Evolutionary conservation across 2,329 filamentous ascomycete genomes (phyloP), one percentile per base, ranked within the genome.

Genomic region (Fusarium chuoi): DNA sequence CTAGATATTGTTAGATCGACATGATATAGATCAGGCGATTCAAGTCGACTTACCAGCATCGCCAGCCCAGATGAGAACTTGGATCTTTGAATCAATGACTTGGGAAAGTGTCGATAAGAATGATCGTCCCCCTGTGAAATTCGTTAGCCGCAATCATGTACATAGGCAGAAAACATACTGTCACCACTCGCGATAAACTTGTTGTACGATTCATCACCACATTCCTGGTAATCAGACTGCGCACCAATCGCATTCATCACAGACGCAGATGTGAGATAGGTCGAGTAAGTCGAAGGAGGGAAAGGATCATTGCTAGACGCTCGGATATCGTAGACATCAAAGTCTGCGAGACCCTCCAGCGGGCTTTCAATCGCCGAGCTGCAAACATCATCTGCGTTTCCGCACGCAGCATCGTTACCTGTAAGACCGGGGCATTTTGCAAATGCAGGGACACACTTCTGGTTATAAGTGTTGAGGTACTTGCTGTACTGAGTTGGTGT

Each of bases 41-140:
- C n/a, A n/a, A n/a, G n/a, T n/a, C n/a, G n/a, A n/a, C n/a, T n/a
- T 68, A 82, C 81, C 81, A 6, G 88, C 84, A 54, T 89, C 88
- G 24, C 88, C 88, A 0, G 87, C 87, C 87, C 87, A 90, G 52
- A 89, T 79, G 1, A 89, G 75, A 1, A 87, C 84, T 18, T 80
- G 82, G 35, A 89, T 83, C 3, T 85, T 86, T 3, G 83, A 83
- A 58, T 85, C 78, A 15, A 88, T 83, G 5, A 89, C 83, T 0
- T 80, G 75, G 1, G 83, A 83, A 5, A 89, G 78, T 1, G 81
- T 80, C 2, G 79, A 68, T 11, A 88, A 77, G 74, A 87, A 85
- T 22, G 85, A 86, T 13, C 85, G 83, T 1, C 83, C 77, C 49
- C 82, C 82, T 84, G 17, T 4, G 9, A 15, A n/a, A 3, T 0